A percentile compares a stretch with the other conserved stretches of the same genome.
Evolutionary conservation across 2,329 filamentous ascomycete genomes (phyloP).

Genomic region (Aspergillus japonicus): DNA sequence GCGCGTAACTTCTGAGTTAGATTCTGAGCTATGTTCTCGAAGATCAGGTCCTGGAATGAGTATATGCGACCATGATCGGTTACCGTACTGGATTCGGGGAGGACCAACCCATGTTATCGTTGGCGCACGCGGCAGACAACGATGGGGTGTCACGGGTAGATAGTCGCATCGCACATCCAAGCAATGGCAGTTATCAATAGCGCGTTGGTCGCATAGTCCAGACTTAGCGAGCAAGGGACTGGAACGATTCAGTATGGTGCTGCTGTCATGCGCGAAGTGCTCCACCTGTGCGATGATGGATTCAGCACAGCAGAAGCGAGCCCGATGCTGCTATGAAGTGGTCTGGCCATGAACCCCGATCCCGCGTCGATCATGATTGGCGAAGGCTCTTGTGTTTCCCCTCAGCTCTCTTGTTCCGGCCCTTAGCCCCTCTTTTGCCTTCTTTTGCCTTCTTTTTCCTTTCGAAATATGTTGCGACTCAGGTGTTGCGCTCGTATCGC

Average conservation of each 20-base stretch:
- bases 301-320: not conserved
- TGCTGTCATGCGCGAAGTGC: not conserved
- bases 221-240: not conserved
- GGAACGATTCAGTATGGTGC: not conserved
- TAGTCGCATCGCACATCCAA: not conserved
- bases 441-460: no score
- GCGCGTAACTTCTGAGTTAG: no score
- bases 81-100: not conserved
- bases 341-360: not conserved
- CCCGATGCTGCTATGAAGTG: not conserved
- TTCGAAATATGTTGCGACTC: not conserved
- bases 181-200: not conserved
- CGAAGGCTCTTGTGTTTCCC: not conserved
- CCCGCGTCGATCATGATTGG: not conserved
- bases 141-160: not conserved
- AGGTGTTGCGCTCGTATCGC: not conserved
- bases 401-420: no score
- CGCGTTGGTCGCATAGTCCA: not conserved
- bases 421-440: not conserved
- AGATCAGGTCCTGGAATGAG: not conserved
- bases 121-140: not conserved
- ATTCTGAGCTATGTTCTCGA: no score
- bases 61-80: not conserved
- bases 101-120: not conserved
- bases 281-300: no score